A percentile compares a stretch with the other conserved stretches of the same genome.
These are phyloP conservation scores for Paramecium caudatum DNA, from an alignment of 73 alveolate species.

Conservation along the genomic window DNA sequence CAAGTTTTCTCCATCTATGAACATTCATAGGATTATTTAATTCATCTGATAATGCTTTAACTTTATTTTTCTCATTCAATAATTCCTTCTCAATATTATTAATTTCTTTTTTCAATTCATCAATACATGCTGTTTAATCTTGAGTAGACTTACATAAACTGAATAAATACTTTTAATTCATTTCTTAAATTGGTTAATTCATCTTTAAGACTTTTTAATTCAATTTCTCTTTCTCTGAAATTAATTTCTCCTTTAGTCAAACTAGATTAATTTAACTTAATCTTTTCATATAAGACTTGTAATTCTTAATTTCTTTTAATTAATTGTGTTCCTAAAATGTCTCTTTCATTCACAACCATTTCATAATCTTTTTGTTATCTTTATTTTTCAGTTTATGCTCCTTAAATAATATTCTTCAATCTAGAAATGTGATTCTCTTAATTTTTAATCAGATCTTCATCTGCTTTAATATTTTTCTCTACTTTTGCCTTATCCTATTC, in stretches of 20 bases:
- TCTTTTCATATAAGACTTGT: conserved; percentile 95
- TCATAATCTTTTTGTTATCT: conserved; percentile 98
- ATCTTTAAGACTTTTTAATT: conserved; percentile 80
- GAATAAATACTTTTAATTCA: conserved; percentile 79
- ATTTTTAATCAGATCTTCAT: conserved; percentile 95
- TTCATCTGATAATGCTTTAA: conserved; percentile 94
- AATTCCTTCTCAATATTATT: conserved; percentile 93
- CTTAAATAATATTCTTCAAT: conserved; percentile 94
- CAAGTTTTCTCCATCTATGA: conserved; percentile 95
- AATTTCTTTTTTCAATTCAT: conserved; percentile 88
- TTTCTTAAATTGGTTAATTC: conserved; percentile 83
- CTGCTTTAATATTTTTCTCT: conserved; percentile 91
- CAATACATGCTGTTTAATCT: conserved; percentile 88
- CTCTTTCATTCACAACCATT: conserved; percentile 99
- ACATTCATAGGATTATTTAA: conserved; percentile 97
- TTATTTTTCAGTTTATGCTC: conserved; percentile 97
- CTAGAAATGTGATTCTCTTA: conserved; percentile 97
- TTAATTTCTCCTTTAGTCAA: conserved; percentile 95
- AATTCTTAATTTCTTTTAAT: conserved; percentile 98
- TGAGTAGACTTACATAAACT: conserved; percentile 76
- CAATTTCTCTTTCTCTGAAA: conserved; percentile 86
- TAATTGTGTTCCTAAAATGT: conserved; percentile 96
- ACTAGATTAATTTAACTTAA: conserved; percentile 94
- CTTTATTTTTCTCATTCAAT: conserved; percentile 93
- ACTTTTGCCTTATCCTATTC: conserved; percentile 91